phyloP scores from a whole-genome alignment of 345 rosid species.

The Lepidium aucheri region DNA sequence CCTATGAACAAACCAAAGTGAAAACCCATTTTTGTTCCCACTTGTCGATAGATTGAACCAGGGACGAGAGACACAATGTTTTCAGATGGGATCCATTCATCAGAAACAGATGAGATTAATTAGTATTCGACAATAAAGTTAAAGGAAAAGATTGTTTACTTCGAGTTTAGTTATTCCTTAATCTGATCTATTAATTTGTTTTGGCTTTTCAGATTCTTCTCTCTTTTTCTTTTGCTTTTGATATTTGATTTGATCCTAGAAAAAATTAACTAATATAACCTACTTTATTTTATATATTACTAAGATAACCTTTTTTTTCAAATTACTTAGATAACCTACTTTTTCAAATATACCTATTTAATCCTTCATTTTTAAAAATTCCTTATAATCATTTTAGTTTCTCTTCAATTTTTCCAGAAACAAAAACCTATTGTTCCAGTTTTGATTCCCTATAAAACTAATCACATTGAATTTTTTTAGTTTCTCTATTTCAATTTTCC shows the following conservation, averaged over 20 bases:
- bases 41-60: not conserved
- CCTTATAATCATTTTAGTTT: too few relatives aligned
- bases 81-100: conserved; percentile 8
- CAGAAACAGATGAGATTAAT: conserved; percentile 6
- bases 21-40: conserved; percentile 35
- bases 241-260: conserved; percentile 1
- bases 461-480: too few relatives aligned
- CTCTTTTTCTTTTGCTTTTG: not conserved
- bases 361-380: too few relatives aligned
- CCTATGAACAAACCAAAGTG: conserved; percentile 46
- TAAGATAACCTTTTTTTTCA: too few relatives aligned
- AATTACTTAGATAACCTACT: too few relatives aligned
- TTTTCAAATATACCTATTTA: too few relatives aligned
- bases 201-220: conserved; percentile 9
- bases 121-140: conserved; percentile 8
- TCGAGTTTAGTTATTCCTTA: not conserved
- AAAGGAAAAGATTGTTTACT: conserved; percentile 14
- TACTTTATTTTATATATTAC: too few relatives aligned
- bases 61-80: not conserved
- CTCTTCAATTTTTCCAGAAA: too few relatives aligned
- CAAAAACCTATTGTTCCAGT: too few relatives aligned
- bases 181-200: not conserved
- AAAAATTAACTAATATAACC: too few relatives aligned
- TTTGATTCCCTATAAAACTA: too few relatives aligned
- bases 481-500: too few relatives aligned